Base-by-base conservation (phyloP, 177 flowering plant genomes). In the Vitis hybrid region DNA sequence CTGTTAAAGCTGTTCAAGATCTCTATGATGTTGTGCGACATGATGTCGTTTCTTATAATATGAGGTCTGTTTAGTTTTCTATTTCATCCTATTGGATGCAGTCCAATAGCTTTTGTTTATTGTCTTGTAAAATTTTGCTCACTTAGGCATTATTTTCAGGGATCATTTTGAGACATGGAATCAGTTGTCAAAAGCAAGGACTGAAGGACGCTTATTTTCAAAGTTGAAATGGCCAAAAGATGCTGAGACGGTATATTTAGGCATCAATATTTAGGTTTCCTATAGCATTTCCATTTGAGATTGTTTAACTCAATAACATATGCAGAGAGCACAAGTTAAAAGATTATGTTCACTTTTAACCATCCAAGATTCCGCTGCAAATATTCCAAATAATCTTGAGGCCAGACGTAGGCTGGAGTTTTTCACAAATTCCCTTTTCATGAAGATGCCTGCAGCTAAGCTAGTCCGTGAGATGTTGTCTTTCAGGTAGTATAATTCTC, bases 371-470 rank as follows among this genome's bases (percentile, higher is more conserved):
- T 96, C 99, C 5, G 99, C 98, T 69, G 84, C 91, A 71, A 90
- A 84, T 82, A 70, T 96, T 63, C 99, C 98, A 5, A 85, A 59
- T 63, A 95, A 95, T 75, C 89, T 95, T 33, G 99, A 95, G 82
- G 99, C 99, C 26, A 79, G 95, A 64, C 89, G 99, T 39, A 80
- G 99, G 77, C 78, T 95, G 49, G 75, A 92, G 75, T 95, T 93
- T 78, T 95, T 95, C 72, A 93, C 98, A 31, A 95, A 93, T 83
- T 95, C 99, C 16, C 86, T 95, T 52, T 89, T 95, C 74, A 93
- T 95, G 99, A 78, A 86, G 29, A 88, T 93, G 89, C 98, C 99
- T 10, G 31, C 10, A 3, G 80, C 98, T 10, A 89, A 73, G 77
- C 89, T 93, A 48, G 98, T 91, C 56, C 89, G 90, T 19, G 82